Evolutionary conservation across 2,329 filamentous ascomycete species (phyloP), one percentile per base, ranked within the genome.

Genomic region (Pseudogymnoascus verrucosus): DNA sequence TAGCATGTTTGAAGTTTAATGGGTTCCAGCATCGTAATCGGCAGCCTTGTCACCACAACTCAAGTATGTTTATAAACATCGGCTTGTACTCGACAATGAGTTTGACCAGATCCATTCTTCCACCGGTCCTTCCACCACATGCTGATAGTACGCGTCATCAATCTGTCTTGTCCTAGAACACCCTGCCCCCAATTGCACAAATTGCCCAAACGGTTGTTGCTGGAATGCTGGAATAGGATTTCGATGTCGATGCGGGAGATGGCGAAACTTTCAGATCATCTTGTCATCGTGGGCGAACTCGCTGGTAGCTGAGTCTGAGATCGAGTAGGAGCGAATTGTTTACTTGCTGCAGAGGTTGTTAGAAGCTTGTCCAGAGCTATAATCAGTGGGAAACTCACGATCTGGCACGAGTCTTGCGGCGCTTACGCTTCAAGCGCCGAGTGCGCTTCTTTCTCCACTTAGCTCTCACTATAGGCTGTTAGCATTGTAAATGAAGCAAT

Each of bases 401-500:
- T 84, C 95, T 84, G 76, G 93, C 95, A 80, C 95, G 88, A 84
- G 95, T 96, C 93, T 99, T 99, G 92, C 95, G 96, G 85, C 95
- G 92, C 93, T 99, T 99, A 79, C 93, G 89, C 90, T 98, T 98
- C 81, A 99, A 91, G 82, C 95, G 89, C 77, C 95, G 87, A 83
- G 96, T 93, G 80, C 95, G 88, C 93, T 99, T 99, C 90, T 99
- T 99, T 87, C 93, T 95, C 95, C 95, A 98, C 87, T 98, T 98
- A 79, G 92, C 93, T 95, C 93, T 84, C 85, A 88, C 86, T 82
- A n/a, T 4, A 14, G 8, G 51, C 51, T 61, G 59, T 61, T 61
- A 61, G 59, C 26, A 40, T 40, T 86, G 82, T 70, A 69, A 72
- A 51, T 61, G 47, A 65, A 59, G 61, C 28, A 37, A 16, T 59